Percentiles rank a stretch among this genome's conserved stretches.
phyloP scores from a whole-genome alignment of 1,284 basidiomycete species.

The Leccinum fuscescens region DNA sequence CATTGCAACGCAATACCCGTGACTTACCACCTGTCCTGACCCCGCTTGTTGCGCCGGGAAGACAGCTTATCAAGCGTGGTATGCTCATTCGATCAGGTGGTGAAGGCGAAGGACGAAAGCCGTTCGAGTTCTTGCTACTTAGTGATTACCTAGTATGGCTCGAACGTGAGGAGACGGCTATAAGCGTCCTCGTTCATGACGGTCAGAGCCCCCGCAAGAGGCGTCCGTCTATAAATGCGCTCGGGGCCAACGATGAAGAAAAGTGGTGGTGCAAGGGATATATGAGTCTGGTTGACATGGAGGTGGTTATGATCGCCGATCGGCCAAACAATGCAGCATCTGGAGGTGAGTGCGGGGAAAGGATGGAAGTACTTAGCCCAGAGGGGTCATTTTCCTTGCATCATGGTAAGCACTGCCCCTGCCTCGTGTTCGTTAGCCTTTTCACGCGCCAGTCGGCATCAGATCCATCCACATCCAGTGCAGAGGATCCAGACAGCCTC shows the following conservation, averaged over 20 bases:
- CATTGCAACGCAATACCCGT: slow-evolving; percentile 72
- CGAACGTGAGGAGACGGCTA: slow-evolving; percentile 41
- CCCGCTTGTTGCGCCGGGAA: slow-evolving; percentile 69
- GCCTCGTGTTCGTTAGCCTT: background rate
- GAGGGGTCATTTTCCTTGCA: slow-evolving; percentile 30
- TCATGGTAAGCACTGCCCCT: slow-evolving; percentile 45
- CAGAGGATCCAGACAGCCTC: slow-evolving; percentile 14
- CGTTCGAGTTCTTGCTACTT: slow-evolving; percentile 74
- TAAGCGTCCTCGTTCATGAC: slow-evolving; percentile 18
- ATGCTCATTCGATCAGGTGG: slow-evolving; percentile 41
- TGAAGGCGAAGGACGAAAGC: slow-evolving; percentile 29
- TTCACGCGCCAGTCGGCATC: background rate
- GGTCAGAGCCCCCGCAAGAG: slow-evolving; percentile 22
- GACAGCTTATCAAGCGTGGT: slow-evolving; percentile 72
- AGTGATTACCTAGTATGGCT: slow-evolving; percentile 81
- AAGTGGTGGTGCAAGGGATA: slow-evolving; percentile 71
- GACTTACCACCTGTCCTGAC: slow-evolving; percentile 63
- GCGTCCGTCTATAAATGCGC: slow-evolving; percentile 21
- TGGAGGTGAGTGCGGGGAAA: slow-evolving; percentile 1
- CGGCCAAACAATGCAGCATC: slow-evolving; percentile 30
- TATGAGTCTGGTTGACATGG: slow-evolving; percentile 70
- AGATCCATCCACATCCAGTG: slow-evolving; percentile 7
- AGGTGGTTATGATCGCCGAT: slow-evolving; percentile 59
- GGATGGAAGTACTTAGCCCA: too few relatives aligned
- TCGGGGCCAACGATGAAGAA: slow-evolving; percentile 36